A percentile compares a stretch with the other conserved stretches of the same genome.
Conservation (phyloP, 106 monocot species). For the Dioscorea alata region DNA sequence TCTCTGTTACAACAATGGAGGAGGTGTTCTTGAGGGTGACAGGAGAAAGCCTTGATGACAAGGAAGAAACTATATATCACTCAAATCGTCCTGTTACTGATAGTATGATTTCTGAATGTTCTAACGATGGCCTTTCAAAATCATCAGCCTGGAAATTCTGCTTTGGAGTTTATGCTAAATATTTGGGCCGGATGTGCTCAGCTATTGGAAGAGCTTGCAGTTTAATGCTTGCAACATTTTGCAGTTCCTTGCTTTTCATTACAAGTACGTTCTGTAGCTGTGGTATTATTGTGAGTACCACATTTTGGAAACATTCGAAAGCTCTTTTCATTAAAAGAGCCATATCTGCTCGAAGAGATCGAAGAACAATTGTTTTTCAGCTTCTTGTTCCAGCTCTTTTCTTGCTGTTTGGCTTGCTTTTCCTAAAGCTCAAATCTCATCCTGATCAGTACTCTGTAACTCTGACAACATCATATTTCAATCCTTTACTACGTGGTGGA, state of each 20-base stretch:
- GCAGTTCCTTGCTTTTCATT: slow-evolving; percentile 35
- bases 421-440: slow-evolving; percentile 74
- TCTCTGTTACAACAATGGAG: slow-evolving; percentile 87
- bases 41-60: slow-evolving; percentile 36
- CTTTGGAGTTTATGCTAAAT: slow-evolving; percentile 17
- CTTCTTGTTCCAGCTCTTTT: slow-evolving; percentile 70
- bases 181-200: slow-evolving; percentile 25
- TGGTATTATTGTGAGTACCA: slow-evolving; percentile 38
- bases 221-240: slow-evolving; percentile 30
- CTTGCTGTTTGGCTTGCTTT: slow-evolving; percentile 70
- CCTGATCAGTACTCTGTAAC: slow-evolving; percentile 72
- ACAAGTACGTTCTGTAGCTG: slow-evolving; percentile 42
- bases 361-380: slow-evolving; percentile 79
- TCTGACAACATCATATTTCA: slow-evolving; percentile 80
- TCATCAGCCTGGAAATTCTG: slow-evolving; percentile 13
- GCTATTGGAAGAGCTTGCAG: slow-evolving; percentile 28
- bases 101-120: slow-evolving; percentile 19
- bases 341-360: slow-evolving; percentile 69
- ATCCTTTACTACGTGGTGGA: slow-evolving; percentile 69
- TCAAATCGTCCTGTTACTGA: slow-evolving; percentile 15
- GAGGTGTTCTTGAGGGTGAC: slow-evolving; percentile 90
- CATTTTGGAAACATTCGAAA: slow-evolving; percentile 69
- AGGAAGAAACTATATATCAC: slow-evolving; percentile 20
- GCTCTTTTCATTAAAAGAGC: slow-evolving; percentile 72
- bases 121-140: slow-evolving; percentile 11